These are phyloP conservation scores for Amanita exitialis DNA, from an alignment of 768 basidiomycete species.

Conservation along the genomic window DNA sequence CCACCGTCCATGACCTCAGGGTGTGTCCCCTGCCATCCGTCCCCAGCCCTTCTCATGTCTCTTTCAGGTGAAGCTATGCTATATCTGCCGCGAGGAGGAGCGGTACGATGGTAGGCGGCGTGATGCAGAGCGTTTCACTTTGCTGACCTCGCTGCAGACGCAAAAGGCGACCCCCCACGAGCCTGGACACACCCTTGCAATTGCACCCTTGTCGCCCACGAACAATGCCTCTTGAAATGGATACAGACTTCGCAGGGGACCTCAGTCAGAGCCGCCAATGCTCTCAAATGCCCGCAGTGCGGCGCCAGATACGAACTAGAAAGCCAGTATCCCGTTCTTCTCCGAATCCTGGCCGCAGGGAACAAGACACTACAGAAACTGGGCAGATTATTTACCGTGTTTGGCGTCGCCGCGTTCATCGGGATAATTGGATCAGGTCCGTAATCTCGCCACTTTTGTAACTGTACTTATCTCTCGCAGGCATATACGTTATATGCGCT, in stretches of 20 bases:
- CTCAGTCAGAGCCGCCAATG: slow-evolving; percentile 43
- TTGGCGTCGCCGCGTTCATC: slow-evolving; percentile 38
- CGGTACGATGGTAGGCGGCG: slow-evolving; percentile 26
- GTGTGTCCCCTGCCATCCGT: slow-evolving; percentile 10
- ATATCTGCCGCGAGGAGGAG: slow-evolving; percentile 75
- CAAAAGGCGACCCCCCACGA: slow-evolving; percentile 33
- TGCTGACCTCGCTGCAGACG: slow-evolving; percentile 17
- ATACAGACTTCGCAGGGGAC: slow-evolving; percentile 61
- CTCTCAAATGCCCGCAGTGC: slow-evolving; percentile 77
- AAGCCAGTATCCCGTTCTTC: slow-evolving; percentile 46
- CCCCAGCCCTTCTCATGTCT: not conserved
- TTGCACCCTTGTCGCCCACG: slow-evolving; percentile 75
- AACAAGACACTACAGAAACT: slow-evolving; percentile 39
- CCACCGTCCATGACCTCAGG: slow-evolving; percentile 19
- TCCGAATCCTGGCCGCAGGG: slow-evolving; percentile 39
- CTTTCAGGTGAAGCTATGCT: slow-evolving; percentile 60
- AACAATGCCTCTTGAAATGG: slow-evolving; percentile 72
- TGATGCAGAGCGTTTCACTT: not conserved
- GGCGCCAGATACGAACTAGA: slow-evolving; percentile 54
- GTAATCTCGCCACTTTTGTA: slow-evolving; percentile 13
- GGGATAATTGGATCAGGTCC: slow-evolving; percentile 53
- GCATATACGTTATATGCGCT: slow-evolving; percentile 40
- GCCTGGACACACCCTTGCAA: slow-evolving; percentile 74
- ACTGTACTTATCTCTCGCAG: slow-evolving; percentile 11
- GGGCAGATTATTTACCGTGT: slow-evolving; percentile 43